A percentile compares a stretch with the other conserved stretches of the same genome.
Conservation (phyloP, 345 rosid species). For the Brassica rapa region DNA sequence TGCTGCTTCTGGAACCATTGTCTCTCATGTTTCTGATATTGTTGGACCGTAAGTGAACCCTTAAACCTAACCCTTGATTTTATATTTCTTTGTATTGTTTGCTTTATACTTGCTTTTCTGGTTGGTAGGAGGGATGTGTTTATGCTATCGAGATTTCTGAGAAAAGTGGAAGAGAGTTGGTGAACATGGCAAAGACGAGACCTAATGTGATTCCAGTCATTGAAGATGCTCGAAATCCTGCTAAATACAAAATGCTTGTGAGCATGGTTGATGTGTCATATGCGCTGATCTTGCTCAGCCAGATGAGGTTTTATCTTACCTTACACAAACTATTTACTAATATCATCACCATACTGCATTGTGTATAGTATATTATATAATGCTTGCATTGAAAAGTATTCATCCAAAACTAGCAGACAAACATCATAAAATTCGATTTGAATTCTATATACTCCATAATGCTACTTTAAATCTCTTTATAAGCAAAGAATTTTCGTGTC, state of each 20-base stretch:
- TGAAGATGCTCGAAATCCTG: slow-evolving; percentile 97
- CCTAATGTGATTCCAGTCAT: slow-evolving; percentile 91
- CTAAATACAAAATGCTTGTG: slow-evolving; percentile 92
- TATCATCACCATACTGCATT: neutral
- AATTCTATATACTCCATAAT: slow-evolving; percentile 57
- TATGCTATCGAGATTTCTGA: slow-evolving; percentile 97
- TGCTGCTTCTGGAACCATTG: slow-evolving; percentile 99
- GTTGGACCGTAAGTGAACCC: slow-evolving; percentile 82
- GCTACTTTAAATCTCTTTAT: slow-evolving; percentile 31
- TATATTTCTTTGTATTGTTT: neutral
- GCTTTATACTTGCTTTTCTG: neutral
- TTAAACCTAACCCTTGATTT: neutral
- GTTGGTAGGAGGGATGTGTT: slow-evolving; percentile 69
- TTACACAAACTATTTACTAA: neutral
- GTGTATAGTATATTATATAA: neutral
- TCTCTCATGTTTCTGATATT: slow-evolving; percentile 94
- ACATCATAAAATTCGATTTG: slow-evolving; percentile 24
- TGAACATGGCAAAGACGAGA: slow-evolving; percentile 97
- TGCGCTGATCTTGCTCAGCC: slow-evolving; percentile 99
- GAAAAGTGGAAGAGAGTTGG: slow-evolving; percentile 95
- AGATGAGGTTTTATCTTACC: slow-evolving; percentile 69
- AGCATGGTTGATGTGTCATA: slow-evolving; percentile 99
- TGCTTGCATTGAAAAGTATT: neutral
- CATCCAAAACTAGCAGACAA: slow-evolving; percentile 26
- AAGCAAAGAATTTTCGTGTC: neutral